phyloP scores from a whole-genome alignment of 805 yeast species.

The Hyphopichia homilentoma region DNA sequence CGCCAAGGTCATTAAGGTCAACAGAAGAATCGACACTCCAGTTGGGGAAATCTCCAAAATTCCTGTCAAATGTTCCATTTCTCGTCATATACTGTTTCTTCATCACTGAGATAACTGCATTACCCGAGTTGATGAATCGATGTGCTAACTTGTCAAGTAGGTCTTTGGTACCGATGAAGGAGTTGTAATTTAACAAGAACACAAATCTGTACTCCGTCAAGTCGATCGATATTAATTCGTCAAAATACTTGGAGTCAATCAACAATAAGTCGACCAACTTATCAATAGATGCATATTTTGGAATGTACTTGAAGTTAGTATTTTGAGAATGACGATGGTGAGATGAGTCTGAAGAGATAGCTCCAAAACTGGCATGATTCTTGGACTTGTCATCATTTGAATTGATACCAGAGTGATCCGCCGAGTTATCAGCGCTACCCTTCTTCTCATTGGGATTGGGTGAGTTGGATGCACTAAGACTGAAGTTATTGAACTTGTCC shows the following conservation, averaged over 20 bases:
- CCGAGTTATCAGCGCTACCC: not conserved
- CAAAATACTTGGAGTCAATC: conserved; percentile 60
- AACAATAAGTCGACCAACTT: conserved; percentile 77
- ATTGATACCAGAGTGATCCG: not conserved
- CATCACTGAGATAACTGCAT: conserved; percentile 43
- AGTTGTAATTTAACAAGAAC: conserved; percentile 37
- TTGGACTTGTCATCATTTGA: not conserved
- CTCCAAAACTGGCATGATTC: conserved; percentile 6
- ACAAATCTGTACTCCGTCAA: conserved; percentile 39
- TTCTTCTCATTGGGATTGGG: conserved; percentile 4
- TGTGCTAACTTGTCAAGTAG: conserved; percentile 38
- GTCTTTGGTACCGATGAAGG: conserved; percentile 37
- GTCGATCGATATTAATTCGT: conserved; percentile 29
- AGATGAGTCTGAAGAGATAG: conserved; percentile 13
- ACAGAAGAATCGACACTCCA: conserved; percentile 48
- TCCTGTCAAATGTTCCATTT: conserved; percentile 7
- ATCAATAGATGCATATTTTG: conserved; percentile 60
- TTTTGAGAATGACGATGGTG: conserved; percentile 2
- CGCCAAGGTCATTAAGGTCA: conserved; percentile 38
- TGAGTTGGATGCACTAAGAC: conserved; percentile 10
- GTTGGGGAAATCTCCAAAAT: conserved; percentile 44
- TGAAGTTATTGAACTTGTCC: conserved; percentile 33
- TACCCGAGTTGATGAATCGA: conserved; percentile 40
- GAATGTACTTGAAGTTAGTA: conserved; percentile 21
- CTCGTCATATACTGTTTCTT: conserved; percentile 21